These are phyloP conservation scores for Mycena leptocephala DNA, from an alignment of 768 basidiomycete species.

Conservation along the genomic window DNA sequence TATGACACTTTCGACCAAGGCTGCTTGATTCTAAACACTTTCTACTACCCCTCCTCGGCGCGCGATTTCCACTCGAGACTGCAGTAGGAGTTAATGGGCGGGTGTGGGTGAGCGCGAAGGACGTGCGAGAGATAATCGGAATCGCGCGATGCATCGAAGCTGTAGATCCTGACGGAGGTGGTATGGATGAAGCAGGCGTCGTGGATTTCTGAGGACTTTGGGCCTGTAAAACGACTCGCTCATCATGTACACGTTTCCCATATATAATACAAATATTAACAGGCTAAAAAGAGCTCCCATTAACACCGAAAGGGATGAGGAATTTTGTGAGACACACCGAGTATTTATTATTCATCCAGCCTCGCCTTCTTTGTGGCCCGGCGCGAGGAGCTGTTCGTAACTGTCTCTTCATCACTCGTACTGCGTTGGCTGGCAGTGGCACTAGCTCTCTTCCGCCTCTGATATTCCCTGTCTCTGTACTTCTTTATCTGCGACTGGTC, in stretches of 20 bases:
- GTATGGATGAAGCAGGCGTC: conserved; percentile 69
- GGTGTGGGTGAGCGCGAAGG: conserved; percentile 89
- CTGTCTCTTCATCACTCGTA: conserved; percentile 82
- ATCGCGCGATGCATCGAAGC: conserved; percentile 86
- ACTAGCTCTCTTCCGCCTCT: conserved; percentile 82
- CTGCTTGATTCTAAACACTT: conserved; percentile 88
- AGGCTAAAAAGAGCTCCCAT: neutral
- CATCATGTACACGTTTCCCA: conserved; percentile 30
- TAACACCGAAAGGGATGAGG: neutral
- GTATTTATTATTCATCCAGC: conserved; percentile 69
- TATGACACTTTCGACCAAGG: conserved; percentile 45
- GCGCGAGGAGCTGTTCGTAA: conserved; percentile 59
- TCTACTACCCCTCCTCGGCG: conserved; percentile 85
- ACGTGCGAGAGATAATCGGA: conserved; percentile 82
- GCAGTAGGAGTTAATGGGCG: conserved; percentile 95
- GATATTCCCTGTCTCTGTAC: conserved; percentile 85
- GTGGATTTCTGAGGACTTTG: conserved; percentile 67
- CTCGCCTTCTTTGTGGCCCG: conserved; percentile 81
- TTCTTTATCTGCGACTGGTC: conserved; percentile 84
- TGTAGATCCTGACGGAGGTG: conserved; percentile 82
- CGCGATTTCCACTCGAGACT: conserved; percentile 87
- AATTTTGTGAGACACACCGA: conserved; percentile 21
- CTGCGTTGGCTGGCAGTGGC: conserved; percentile 71
- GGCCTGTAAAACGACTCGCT: conserved; percentile 48
- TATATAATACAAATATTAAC: conserved; percentile 32